Evolutionary conservation across 768 basidiomycete species (phyloP).

Genomic region (Psilocybe cubensis): DNA sequence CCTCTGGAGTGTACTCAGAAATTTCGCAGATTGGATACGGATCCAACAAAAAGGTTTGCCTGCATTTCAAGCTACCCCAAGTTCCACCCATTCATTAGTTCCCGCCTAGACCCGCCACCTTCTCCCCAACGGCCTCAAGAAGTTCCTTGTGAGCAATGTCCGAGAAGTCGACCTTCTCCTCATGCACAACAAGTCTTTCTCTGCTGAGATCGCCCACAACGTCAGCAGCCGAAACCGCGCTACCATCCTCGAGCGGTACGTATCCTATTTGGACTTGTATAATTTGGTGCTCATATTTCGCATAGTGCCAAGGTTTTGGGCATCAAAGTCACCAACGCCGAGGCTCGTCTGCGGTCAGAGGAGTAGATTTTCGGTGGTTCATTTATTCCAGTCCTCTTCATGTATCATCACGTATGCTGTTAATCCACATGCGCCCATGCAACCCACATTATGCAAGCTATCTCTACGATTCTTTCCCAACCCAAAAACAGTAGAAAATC

Average conservation of each 20-base stretch:
- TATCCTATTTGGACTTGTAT: constrained; percentile 1
- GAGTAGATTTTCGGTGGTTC: constrained; percentile 61
- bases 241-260: constrained; percentile 84
- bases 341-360: constrained; percentile 93
- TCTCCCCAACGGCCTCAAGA: constrained; percentile 95
- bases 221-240: constrained; percentile 96
- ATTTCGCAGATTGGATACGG: constrained; percentile 77
- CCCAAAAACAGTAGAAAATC: not conserved
- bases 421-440: constrained; percentile 55
- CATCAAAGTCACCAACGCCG: constrained; percentile 93
- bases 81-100: constrained; percentile 17
- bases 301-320: constrained; percentile 81
- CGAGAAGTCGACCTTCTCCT: constrained; percentile 93
- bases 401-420: constrained; percentile 61
- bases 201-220: constrained; percentile 95
- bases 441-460: constrained; percentile 23
- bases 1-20: not conserved
- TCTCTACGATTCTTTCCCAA: constrained; percentile 1
- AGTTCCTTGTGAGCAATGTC: constrained; percentile 93
- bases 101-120: constrained; percentile 81
- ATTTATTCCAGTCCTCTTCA: constrained; percentile 41
- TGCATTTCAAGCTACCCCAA: constrained; percentile 28
- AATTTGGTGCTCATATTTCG: constrained; percentile 10
- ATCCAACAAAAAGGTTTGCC: constrained; percentile 78
- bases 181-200: constrained; percentile 97